phyloP scores from a whole-genome alignment of 2,329 filamentous ascomycete species.

The Trichoderma polysporum region DNA sequence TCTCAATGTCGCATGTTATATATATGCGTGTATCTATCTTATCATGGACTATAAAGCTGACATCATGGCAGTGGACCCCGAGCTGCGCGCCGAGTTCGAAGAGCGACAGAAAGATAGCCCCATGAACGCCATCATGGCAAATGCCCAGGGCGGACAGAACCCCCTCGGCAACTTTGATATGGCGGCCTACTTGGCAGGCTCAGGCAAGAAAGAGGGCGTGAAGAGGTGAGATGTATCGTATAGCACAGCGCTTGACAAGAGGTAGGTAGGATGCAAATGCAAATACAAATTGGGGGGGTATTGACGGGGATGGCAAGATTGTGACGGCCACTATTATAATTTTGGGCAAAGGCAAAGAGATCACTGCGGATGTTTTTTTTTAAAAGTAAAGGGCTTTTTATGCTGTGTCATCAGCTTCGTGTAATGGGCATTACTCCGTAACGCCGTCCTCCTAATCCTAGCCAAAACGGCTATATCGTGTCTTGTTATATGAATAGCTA shows the following conservation, averaged over 20 bases:
- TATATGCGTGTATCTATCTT: neutral
- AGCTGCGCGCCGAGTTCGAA: slow-evolving; percentile 89
- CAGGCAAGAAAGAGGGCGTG: slow-evolving; percentile 43
- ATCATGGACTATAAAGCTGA: slow-evolving; percentile 21
- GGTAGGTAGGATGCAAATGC: neutral
- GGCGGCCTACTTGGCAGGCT: slow-evolving; percentile 62
- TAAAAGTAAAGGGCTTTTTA: neutral
- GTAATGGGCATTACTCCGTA: neutral
- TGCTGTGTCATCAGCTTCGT: slow-evolving; percentile 2
- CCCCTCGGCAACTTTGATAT: slow-evolving; percentile 59
- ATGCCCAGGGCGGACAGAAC: slow-evolving; percentile 37
- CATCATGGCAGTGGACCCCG: slow-evolving; percentile 77
- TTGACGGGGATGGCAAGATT: neutral
- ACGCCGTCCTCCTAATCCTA: slow-evolving; percentile 12
- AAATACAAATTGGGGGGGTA: neutral
- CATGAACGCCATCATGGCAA: slow-evolving; percentile 56
- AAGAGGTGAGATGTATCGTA: neutral
- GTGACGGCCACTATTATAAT: neutral
- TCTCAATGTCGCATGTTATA: too few species aligned
- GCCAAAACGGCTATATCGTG: neutral
- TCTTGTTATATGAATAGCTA: neutral
- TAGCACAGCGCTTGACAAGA: neutral
- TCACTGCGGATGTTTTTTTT: neutral
- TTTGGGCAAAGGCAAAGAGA: neutral
- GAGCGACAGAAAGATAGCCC: slow-evolving; percentile 78